Evolutionary conservation across 139 green algal species (phyloP).

Genomic region (Chlorella sp.): DNA sequence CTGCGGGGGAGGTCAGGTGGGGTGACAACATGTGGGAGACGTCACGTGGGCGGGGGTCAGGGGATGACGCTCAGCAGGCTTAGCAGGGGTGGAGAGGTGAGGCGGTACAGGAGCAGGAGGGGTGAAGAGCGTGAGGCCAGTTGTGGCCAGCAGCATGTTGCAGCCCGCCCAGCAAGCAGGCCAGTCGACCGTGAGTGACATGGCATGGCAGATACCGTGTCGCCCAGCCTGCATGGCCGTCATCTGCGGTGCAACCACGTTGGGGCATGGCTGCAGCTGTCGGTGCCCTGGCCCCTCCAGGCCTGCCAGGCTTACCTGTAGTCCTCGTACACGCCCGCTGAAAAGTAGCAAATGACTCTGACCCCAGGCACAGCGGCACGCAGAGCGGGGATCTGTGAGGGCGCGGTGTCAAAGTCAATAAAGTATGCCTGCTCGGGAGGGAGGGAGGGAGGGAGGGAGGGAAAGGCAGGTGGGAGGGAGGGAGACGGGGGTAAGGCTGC

Average conservation of each 20-base stretch:
- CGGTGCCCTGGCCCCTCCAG: neutral
- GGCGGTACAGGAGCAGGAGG: neutral
- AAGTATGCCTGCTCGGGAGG: neutral
- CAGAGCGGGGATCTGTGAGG: neutral
- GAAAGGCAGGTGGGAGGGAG: neutral
- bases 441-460: neutral
- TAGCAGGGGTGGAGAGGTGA: neutral
- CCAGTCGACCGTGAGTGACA: too few relatives aligned
- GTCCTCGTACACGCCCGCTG: neutral
- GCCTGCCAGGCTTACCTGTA: neutral
- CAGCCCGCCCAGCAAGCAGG: too few relatives aligned
- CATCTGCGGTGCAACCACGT: too few relatives aligned
- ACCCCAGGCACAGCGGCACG: neutral
- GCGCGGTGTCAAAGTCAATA: neutral
- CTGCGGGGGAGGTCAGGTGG: too few relatives aligned
- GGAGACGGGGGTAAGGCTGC: neutral
- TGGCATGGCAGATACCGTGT: too few relatives aligned
- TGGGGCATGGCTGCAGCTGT: neutral
- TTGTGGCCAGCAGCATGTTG: too few relatives aligned
- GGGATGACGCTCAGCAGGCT: too few relatives aligned
- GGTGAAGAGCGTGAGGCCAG: too few relatives aligned
- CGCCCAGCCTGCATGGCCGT: too few relatives aligned
- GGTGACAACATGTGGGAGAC: too few relatives aligned
- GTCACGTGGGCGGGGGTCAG: too few relatives aligned
- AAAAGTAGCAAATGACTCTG: conserved; percentile 7